Conservation (phyloP, 1,284 basidiomycete species). For the Blastosporella zonata region DNA sequence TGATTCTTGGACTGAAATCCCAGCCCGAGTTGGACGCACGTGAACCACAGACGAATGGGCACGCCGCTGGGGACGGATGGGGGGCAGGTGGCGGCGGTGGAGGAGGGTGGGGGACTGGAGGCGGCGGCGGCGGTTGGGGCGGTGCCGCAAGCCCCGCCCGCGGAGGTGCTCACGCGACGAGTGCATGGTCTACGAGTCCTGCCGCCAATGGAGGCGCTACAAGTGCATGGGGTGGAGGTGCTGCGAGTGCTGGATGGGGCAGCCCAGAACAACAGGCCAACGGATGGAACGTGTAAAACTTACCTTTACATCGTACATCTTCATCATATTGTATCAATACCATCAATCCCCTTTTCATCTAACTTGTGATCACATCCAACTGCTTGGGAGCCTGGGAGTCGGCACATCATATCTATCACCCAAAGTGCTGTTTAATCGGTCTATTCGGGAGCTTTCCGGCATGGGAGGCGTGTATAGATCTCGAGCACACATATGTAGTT, state of each 20-base stretch:
- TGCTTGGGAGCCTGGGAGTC: too few species aligned
- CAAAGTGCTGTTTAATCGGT: too few species aligned
- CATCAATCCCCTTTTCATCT: neutral
- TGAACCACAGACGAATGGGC: slow-evolving; percentile 35
- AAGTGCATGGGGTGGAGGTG: slow-evolving; percentile 18
- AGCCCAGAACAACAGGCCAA: slow-evolving; percentile 44
- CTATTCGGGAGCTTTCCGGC: too few species aligned
- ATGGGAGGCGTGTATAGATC: too few species aligned
- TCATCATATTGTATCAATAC: slow-evolving; percentile 5
- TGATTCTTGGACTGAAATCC: slow-evolving; percentile 71
- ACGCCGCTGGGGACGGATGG: slow-evolving; percentile 34
- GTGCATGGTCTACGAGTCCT: slow-evolving; percentile 32
- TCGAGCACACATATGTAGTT: too few species aligned
- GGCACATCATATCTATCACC: too few species aligned
- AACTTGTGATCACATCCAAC: too few species aligned
- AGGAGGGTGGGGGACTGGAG: slow-evolving; percentile 22
- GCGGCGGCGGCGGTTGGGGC: slow-evolving; percentile 24
- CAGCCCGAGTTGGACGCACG: slow-evolving; percentile 56
- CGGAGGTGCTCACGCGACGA: slow-evolving; percentile 22
- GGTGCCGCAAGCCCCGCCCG: slow-evolving; percentile 35
- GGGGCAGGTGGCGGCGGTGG: slow-evolving; percentile 22
- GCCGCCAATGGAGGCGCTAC: slow-evolving; percentile 24
- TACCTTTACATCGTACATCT: neutral
- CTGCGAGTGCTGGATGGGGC: slow-evolving; percentile 34
- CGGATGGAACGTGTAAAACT: slow-evolving; percentile 51